Conservation (phyloP, 257 asterid genomes). For the Solanum megistacrolobum region DNA sequence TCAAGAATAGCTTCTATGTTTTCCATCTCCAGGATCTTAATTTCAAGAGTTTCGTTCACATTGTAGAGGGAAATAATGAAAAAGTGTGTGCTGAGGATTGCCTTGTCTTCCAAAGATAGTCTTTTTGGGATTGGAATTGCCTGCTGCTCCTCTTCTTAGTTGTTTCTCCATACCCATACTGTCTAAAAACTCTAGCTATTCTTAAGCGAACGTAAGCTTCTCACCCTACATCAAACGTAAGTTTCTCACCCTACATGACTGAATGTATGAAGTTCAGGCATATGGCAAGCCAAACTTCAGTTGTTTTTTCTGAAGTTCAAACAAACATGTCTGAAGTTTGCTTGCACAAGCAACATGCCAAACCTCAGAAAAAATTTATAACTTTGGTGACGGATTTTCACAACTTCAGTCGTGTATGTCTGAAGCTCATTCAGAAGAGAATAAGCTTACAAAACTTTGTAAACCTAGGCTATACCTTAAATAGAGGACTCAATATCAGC, state of each 20-base stretch:
- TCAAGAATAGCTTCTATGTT: background rate
- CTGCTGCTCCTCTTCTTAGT: background rate
- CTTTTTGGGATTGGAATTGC: background rate
- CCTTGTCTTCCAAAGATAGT: background rate
- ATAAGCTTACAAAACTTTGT: background rate
- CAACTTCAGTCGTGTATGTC: background rate
- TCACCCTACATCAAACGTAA: background rate
- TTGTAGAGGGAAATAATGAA: background rate
- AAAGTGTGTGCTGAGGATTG: background rate
- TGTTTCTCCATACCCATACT: background rate
- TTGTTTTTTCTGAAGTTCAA: background rate
- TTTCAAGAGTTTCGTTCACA: background rate
- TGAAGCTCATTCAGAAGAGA: background rate
- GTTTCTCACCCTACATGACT: background rate
- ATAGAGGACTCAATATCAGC: background rate
- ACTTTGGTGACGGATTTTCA: background rate
- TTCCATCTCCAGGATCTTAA: background rate
- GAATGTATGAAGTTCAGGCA: background rate
- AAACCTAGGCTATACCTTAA: background rate
- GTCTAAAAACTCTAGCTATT: background rate
- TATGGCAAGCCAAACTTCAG: background rate
- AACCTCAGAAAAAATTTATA: background rate
- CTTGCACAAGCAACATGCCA: background rate
- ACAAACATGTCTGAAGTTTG: background rate
- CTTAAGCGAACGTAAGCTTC: background rate